Evolutionary conservation across 352 stramenopile species (phyloP), one percentile per base, ranked within the genome.

Genomic region (Lagenidium giganteum): DNA sequence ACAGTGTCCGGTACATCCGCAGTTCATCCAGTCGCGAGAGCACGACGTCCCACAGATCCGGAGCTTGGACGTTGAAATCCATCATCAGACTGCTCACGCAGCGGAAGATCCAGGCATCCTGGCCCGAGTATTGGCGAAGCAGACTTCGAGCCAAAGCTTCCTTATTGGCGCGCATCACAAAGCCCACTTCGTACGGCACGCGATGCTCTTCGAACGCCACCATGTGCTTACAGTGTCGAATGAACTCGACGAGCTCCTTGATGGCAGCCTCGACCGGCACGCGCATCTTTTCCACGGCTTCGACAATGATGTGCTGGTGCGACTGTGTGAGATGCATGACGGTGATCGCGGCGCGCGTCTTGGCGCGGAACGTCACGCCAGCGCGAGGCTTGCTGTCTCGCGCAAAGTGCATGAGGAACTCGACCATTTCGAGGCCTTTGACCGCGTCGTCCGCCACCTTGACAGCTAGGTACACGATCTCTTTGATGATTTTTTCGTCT

Each of bases 331-430:
- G 48, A 35, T 60, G 38, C 12, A 70, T 32, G 0, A 67, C 34
- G 17, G 50, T 32, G 28, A 44, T 33, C 14, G 61, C 44, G 8
- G 59, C 59, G 8, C 59, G 58, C 21, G 61, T 36, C 36, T 70
- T 74, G 22, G 61, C 64, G 27, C 64, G 54, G 27, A 61, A 74
- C 11, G 59, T 74, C 3, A 70, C 58, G 14, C 59, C 55, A 27
- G 59, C 41, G 2, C 64, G 50, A 20, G 59, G 52, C n/a, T 57
- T 56, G 0, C 37, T 50, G 17, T 70, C 54, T 30, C 39, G 44
- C 24, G 62, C 57, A 30, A 64, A 57, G 1, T 17, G 41, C 0
- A 57, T 33, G 1, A 66, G 35, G 24, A 47, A 66, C 25, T 57
- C 45, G 4, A 61, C 32, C n/a, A 66, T 18, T 32, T 45, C 21